Evolutionary conservation across 495 filamentous ascomycete genomes (phyloP).

Genomic region (Trichocladium antarcticum): DNA sequence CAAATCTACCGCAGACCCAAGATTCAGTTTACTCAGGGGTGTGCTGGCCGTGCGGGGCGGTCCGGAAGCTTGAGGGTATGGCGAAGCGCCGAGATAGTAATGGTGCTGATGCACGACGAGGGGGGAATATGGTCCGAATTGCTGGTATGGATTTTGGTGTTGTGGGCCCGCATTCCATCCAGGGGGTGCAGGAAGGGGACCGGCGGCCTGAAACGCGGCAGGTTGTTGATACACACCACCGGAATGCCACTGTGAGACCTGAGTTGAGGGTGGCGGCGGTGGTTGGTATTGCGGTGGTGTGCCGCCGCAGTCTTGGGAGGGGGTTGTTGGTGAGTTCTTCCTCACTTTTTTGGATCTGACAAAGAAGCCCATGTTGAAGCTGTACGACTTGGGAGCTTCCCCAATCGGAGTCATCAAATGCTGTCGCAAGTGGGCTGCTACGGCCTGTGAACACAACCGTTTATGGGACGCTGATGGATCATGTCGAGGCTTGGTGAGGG

Average conservation of each 20-base stretch:
- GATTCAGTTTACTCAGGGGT: conserved; percentile 27
- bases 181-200: conserved; percentile 27
- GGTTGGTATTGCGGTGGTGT: conserved; percentile 10
- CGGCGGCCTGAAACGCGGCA: conserved; percentile 24
- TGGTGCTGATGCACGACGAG: conserved; percentile 41
- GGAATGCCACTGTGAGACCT: conserved; percentile 18
- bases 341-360: conserved; percentile 35
- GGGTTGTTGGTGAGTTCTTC: conserved; percentile 16
- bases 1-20: conserved; percentile 29
- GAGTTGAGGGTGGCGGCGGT: conserved; percentile 14
- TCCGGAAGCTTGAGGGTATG: conserved; percentile 13
- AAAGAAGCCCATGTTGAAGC: conserved; percentile 37
- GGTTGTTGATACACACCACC: conserved; percentile 15
- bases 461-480: too few species aligned
- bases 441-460: too few species aligned
- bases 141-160: conserved; percentile 21
- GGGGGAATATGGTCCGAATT: conserved; percentile 23
- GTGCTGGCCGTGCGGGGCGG: conserved; percentile 13
- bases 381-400: neutral
- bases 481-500: too few species aligned
- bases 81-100: conserved; percentile 32
- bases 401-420: too few species aligned
- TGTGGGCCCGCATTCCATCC: conserved; percentile 19
- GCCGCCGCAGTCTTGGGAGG: conserved; percentile 10
- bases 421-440: too few species aligned